Base-by-base conservation (phyloP, 352 stramenopile species). In the Phytophthora aleatoria region DNA sequence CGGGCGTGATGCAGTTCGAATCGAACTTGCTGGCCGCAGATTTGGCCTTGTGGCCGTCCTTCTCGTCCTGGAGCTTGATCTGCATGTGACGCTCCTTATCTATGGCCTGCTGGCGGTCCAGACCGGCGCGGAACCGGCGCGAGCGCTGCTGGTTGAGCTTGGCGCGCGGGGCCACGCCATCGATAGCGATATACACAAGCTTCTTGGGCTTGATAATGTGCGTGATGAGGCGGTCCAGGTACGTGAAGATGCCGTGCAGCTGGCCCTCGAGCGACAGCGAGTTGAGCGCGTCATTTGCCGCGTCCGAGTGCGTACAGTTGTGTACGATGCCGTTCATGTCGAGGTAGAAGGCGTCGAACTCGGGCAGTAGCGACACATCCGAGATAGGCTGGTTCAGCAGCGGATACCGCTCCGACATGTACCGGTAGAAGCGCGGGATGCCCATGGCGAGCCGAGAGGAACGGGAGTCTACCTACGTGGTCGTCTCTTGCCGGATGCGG, bases 291-390 rank as follows among this genome's bases (percentile, higher is more conserved):
- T 96, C 84, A 67, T 98, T 87, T n/a, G 94, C 93, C 10, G 68
- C 61, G 74, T 99, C 98, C 27, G 88, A 90, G 79, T 99, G 98
- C 27, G 97, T 99, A 75, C 96, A 99, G 61, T 98, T 98, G 83
- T 99, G 98, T 62, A 99, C 99, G 66, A 99, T 99, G 54, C 98
- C 98, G 78, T 99, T 99, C 96, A 99, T 99, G 76, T 99, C 98
- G 39, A 99, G 76, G 73, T 99, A 99, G 65, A 99, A 91, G 71
- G 98, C 95, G 82, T 99, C 97, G 62, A 99, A 99, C 69, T 99
- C 95, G 3, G 97, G 97, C 36, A 99, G 73, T 4, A 99, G 86
- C 26, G 97, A 97, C 26, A 97, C 89, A 75, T 99, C 97, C 33
- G 94, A 98, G 69, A 95, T 93, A 31, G 81, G 92, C 76, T 99